Conservation (phyloP, 768 basidiomycete genomes). For the Coprinopsis sp. region DNA sequence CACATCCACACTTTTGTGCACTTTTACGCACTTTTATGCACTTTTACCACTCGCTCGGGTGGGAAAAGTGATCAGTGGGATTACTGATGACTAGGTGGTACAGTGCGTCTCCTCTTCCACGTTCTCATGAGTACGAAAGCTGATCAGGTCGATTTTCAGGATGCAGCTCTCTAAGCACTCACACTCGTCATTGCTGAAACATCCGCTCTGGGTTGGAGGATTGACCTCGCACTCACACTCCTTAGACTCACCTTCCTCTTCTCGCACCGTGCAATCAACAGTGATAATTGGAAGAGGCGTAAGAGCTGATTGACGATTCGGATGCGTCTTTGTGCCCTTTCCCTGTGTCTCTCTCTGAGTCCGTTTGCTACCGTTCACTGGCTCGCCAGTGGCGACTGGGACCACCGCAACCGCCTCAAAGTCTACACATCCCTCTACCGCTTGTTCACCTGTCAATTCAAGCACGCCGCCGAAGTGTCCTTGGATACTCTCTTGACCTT, state of each 20-base stretch:
- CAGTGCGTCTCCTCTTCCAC: conserved; percentile 35
- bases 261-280: conserved; percentile 68
- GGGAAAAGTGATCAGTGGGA: too few species aligned
- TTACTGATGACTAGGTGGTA: too few species aligned
- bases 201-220: conserved; percentile 86
- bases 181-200: conserved; percentile 86
- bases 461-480: conserved; percentile 76
- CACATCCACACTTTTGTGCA: too few species aligned
- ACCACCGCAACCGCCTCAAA: conserved; percentile 92
- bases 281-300: conserved; percentile 71
- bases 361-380: conserved; percentile 90
- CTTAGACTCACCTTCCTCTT: conserved; percentile 91
- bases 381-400: conserved; percentile 99
- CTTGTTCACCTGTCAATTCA: conserved; percentile 88
- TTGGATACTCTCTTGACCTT: conserved; percentile 93
- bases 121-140: conserved; percentile 1
- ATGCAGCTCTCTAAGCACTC: conserved; percentile 75
- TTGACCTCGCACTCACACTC: conserved; percentile 87
- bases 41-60: too few species aligned
- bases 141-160: conserved; percentile 40
- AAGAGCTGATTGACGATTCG: too few species aligned
- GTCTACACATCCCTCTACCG: conserved; percentile 88
- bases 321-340: too few species aligned
- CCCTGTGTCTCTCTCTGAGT: too few species aligned
- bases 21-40: too few species aligned